Evolutionary conservation across 768 basidiomycete species (phyloP).

Genomic region (Neoboletus brunneissimus): DNA sequence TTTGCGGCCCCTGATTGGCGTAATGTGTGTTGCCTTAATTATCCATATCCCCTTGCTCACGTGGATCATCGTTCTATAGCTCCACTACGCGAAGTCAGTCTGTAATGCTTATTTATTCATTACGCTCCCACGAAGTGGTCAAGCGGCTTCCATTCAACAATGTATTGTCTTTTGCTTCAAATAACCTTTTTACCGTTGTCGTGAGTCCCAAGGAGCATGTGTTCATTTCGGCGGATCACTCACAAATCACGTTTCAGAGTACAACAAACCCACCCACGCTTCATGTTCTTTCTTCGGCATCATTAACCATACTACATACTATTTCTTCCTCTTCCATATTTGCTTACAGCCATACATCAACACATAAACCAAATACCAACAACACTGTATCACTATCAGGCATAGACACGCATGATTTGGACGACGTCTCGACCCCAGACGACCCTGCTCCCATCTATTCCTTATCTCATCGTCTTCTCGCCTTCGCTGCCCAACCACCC

Average conservation of each 20-base stretch:
- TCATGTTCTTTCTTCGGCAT: constrained; percentile 54
- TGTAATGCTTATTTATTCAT: constrained; percentile 44
- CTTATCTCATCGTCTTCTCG: constrained; percentile 60
- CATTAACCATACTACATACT: constrained; percentile 49
- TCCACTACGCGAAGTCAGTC: constrained; percentile 24
- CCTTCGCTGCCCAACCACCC: constrained; percentile 46
- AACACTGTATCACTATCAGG: constrained; percentile 40
- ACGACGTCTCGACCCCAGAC: constrained; percentile 14
- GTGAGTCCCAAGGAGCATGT: constrained; percentile 38
- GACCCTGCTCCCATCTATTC: constrained; percentile 53
- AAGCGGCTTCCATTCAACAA: constrained; percentile 45
- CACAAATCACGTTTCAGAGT: constrained; percentile 39
- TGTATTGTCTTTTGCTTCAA: constrained; percentile 44
- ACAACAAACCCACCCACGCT: constrained; percentile 54
- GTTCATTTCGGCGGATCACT: not conserved
- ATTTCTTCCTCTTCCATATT: constrained; percentile 47
- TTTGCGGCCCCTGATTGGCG: constrained; percentile 36
- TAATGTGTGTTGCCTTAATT: constrained; percentile 29
- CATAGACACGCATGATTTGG: constrained; percentile 27
- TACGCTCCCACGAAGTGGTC: constrained; percentile 47
- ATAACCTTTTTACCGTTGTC: constrained; percentile 50
- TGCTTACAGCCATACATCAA: constrained; percentile 40
- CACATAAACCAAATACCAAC: constrained; percentile 34
- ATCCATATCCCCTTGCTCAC: constrained; percentile 3
- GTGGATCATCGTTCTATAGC: constrained; percentile 10